Evolutionary conservation across 148 eudicot species (phyloP).

Genomic region (Chenopodium formosanum): DNA sequence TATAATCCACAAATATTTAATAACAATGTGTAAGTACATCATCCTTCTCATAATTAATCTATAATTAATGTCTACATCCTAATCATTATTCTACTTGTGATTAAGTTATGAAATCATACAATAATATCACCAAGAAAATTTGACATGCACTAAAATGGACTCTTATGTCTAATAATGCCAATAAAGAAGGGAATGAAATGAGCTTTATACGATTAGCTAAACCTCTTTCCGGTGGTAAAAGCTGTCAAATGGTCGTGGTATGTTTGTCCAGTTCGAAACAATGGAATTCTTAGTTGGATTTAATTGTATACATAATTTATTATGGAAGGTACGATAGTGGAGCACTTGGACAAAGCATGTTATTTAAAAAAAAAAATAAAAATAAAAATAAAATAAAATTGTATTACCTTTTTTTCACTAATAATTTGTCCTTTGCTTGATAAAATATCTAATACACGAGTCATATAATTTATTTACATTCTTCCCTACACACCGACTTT

Average conservation of each 20-base stretch:
- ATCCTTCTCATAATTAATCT: not conserved
- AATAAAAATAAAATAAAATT: not conserved
- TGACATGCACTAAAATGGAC: slow-evolving; percentile 28
- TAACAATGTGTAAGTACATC: not conserved
- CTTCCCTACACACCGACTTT: slow-evolving; percentile 9
- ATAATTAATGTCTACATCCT: slow-evolving; percentile 9
- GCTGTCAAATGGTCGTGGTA: slow-evolving; percentile 33
- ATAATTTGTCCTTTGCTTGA: slow-evolving; percentile 14
- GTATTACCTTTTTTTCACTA: not conserved
- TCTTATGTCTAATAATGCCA: slow-evolving; percentile 19
- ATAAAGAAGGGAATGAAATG: slow-evolving; percentile 13
- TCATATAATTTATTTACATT: not conserved
- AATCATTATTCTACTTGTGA: slow-evolving; percentile 4
- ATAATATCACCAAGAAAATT: slow-evolving; percentile 11
- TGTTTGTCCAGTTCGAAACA: slow-evolving; percentile 33
- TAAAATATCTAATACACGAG: not conserved
- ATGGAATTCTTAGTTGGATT: slow-evolving; percentile 37
- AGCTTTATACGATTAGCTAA: slow-evolving; percentile 23
- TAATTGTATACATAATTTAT: slow-evolving; percentile 24
- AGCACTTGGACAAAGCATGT: slow-evolving; percentile 29
- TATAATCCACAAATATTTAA: not conserved
- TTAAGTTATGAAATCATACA: not conserved
- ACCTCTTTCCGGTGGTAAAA: slow-evolving; percentile 15
- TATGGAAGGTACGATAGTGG: slow-evolving; percentile 25
- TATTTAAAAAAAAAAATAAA: not conserved